Evolutionary conservation across 306 rosid species (phyloP), one percentile per base, ranked within the genome.

Genomic region (Vigna radiata): DNA sequence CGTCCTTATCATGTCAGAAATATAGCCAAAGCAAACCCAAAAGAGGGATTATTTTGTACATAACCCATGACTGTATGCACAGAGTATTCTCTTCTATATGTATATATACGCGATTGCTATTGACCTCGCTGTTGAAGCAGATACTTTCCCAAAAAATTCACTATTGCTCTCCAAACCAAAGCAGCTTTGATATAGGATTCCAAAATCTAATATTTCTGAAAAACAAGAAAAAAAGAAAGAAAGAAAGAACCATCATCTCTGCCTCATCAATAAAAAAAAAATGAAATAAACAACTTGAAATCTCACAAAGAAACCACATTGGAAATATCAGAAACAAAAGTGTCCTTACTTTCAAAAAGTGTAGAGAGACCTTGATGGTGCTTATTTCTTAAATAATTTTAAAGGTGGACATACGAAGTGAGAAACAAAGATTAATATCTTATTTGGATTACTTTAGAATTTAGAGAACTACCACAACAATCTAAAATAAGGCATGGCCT

Each of bases 171-270:
- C 82, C 52, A 58, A 54, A 77, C 52, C 48, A 46, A 44, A 58
- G 21, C 16, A 14, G 63, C 41, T 31, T 29, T 19, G 63, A 19
- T 60, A 59, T 21, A 36, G 19, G 31, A 23, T 70, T 46, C 72
- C 64, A 49, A 49, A 65, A 78, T 56, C 72, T 54, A 78, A 49
- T 31, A 70, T 60, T 54, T 27, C 58, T 54, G 65, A 67, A 60
- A 46, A 70, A 62, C 33, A 53, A 29, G 33, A 29, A 29, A 29
- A 29, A 29, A 27, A 6, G n/a, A 6, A 7, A 59, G 59, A 48
- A 58, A 48, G 27, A 41, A 77, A 68, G 52, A 8, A 59, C 47
- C 33, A 61, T 60, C 23, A 36, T 61, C n/a, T 52, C n/a, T 41
- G 69, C 55, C 53, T 23, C 77, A 36, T 78, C 29, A 70, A 60